A percentile compares a stretch with the other conserved stretches of the same genome.
phyloP scores from a whole-genome alignment of 2,329 filamentous ascomycete genomes.

The Dichotomopilus funicola region DNA sequence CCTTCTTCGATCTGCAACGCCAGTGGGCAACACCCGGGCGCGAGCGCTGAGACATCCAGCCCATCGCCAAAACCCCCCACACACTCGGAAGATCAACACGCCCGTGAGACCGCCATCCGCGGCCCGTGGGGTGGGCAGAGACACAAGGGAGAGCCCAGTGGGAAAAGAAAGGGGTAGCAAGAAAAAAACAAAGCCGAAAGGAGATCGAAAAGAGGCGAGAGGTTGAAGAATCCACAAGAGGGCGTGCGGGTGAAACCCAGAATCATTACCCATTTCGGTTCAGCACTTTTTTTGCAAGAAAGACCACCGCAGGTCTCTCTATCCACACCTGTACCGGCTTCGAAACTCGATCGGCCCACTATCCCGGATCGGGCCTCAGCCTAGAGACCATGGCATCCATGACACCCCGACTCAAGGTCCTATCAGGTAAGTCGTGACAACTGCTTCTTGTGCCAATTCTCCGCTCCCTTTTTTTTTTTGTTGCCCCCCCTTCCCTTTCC shows the following conservation, averaged over 20 bases:
- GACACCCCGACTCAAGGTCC: constrained; percentile 53
- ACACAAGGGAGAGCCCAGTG: constrained; percentile 8
- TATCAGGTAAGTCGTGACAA: constrained; percentile 46
- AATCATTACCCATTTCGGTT: constrained; percentile 19
- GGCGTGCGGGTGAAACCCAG: constrained; percentile 14
- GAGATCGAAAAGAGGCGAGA: constrained; percentile 12
- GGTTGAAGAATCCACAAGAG: constrained; percentile 1
- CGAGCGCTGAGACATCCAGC: constrained; percentile 12
- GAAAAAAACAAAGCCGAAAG: constrained; percentile 15
- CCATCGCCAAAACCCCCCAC: constrained; percentile 12
- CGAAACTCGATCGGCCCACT: constrained; percentile 29
- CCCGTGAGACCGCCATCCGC: constrained; percentile 10
- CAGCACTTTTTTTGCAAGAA: constrained; percentile 17
- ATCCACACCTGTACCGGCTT: constrained; percentile 15
- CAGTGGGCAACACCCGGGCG: constrained; percentile 13
- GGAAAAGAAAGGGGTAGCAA: constrained; percentile 8
- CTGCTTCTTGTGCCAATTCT: constrained; percentile 3
- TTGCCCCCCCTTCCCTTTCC: constrained; percentile 9
- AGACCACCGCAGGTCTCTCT: constrained; percentile 21
- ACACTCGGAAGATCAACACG: constrained; percentile 1
- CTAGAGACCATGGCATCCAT: constrained; percentile 46
- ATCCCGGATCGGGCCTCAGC: constrained; percentile 36
- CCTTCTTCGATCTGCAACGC: constrained; percentile 20
- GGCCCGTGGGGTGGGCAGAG: constrained; percentile 10
- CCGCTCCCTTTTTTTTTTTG: constrained; percentile 14